phyloP scores from a whole-genome alignment of 176 grass and related monocot species.

The Neostapfia colusana region DNA sequence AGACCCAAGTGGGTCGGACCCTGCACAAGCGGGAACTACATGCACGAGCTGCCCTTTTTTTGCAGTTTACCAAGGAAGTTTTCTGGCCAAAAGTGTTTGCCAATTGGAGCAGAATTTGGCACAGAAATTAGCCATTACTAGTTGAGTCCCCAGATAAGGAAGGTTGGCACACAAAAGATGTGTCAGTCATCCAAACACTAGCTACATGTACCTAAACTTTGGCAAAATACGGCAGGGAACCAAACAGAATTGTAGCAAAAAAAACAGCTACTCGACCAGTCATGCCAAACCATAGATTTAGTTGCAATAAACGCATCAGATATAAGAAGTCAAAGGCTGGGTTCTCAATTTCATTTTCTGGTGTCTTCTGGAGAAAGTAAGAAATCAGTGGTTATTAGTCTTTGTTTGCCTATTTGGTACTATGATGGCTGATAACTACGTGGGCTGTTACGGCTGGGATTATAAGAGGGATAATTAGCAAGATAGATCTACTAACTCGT shows the following conservation, averaged over 20 bases:
- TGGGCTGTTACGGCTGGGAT: too few species aligned
- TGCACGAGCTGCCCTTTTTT: too few species aligned
- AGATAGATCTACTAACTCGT: too few species aligned
- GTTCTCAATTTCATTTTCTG: background rate
- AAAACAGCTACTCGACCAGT: background rate
- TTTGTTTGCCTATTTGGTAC: background rate
- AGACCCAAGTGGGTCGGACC: too few species aligned
- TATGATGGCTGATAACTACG: background rate
- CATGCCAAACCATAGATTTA: conserved; percentile 14
- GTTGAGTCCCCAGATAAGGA: background rate
- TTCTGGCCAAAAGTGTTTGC: background rate
- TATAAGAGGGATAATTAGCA: too few species aligned
- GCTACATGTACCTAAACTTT: background rate
- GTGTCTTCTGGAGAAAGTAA: background rate
- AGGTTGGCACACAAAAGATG: background rate
- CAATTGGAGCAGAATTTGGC: background rate
- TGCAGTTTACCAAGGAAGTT: background rate
- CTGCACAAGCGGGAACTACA: too few species aligned
- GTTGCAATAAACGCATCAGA: background rate
- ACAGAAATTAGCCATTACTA: background rate
- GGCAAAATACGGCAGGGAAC: background rate
- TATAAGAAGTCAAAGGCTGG: background rate
- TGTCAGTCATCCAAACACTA: background rate
- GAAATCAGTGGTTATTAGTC: background rate
- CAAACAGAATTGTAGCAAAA: background rate